phyloP scores from a whole-genome alignment of 2,329 filamentous ascomycete species.

The Lachnellula occidentalis region DNA sequence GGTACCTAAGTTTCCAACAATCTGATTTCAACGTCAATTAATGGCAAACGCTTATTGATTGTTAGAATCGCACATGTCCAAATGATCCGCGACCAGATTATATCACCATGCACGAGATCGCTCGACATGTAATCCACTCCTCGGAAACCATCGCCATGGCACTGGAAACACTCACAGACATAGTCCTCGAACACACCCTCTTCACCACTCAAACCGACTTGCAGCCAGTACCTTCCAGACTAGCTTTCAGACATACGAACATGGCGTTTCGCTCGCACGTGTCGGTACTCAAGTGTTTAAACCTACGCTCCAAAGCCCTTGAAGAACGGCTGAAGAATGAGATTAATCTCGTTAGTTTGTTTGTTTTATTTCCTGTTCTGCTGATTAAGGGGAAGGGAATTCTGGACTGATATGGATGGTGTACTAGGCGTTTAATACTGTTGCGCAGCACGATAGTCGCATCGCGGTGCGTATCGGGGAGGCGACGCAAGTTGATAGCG shows the following conservation, averaged over 20 bases:
- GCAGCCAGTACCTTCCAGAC: no score
- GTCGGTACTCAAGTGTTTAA: slow-evolving; percentile 4
- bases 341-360: slow-evolving; percentile 5
- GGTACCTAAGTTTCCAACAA: no score
- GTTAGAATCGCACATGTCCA: not conserved
- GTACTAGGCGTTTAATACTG: slow-evolving; percentile 36
- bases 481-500: slow-evolving; percentile 41
- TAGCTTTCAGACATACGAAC: slow-evolving; percentile 1
- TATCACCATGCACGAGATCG: slow-evolving; percentile 35
- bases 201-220: not conserved
- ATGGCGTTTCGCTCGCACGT: not conserved
- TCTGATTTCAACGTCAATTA: no score
- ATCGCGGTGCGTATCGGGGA: slow-evolving; percentile 36
- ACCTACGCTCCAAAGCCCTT: slow-evolving; percentile 2
- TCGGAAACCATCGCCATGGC: slow-evolving; percentile 38
- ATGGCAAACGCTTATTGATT: no score
- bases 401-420: no score
- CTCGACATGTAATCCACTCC: slow-evolving; percentile 41
- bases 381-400: no score
- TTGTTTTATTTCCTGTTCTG: no score
- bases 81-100: slow-evolving; percentile 32
- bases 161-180: slow-evolving; percentile 24
- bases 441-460: slow-evolving; percentile 38
- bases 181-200: not conserved
- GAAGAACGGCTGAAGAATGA: slow-evolving; percentile 10